Evolutionary conservation across 306 rosid species (phyloP), one percentile per base, ranked within the genome.

Genomic region (Prunus mume): DNA sequence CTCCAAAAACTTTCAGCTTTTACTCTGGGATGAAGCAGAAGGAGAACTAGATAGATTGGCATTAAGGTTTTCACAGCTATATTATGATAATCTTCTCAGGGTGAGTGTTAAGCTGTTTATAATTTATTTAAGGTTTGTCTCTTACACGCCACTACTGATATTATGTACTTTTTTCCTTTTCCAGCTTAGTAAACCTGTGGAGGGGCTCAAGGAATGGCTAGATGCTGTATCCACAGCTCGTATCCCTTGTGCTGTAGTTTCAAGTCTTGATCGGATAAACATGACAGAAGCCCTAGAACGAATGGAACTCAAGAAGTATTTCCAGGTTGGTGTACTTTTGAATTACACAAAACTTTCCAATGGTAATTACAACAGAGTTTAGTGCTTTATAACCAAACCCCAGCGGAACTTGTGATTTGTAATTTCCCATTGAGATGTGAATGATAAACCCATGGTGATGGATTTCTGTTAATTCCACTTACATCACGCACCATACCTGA

Each of bases 191-290:
- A 86, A 81, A 80, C 97, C 99, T 30, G 55, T 82, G 27, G 98
- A 88, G 60, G 99, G 99, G 43, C 79, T 95, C 81, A 82, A 86
- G 80, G 99, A 95, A 75, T 95, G 99, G 99, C 85, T 95, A 83
- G 99, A 92, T 78, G 97, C 97, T 0, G 91, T 95, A 62, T 78
- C 82, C 78, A 92, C 92, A 17, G 97, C 97, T 69, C 91, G 90
- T 34, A 95, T 95, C 73, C 97, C 99, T 54, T 95, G 99, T 81
- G 97, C 99, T 69, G 80, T 95, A 30, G 99, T 92, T 82, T 95
- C 99, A 74, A 95, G 93, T 75, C 92, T 95, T 76, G 92, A 92
- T 89, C 90, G 97, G 76, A 89, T 73, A 92, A 87, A 79, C 83
- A 79, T 95, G 89, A 79, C 86, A 11, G 89, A 92, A 74, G 86